A percentile compares a stretch with the other conserved stretches of the same genome.
phyloP scores from a whole-genome alignment of 2,329 filamentous ascomycete species.

The Reticulascus tulasneorum region DNA sequence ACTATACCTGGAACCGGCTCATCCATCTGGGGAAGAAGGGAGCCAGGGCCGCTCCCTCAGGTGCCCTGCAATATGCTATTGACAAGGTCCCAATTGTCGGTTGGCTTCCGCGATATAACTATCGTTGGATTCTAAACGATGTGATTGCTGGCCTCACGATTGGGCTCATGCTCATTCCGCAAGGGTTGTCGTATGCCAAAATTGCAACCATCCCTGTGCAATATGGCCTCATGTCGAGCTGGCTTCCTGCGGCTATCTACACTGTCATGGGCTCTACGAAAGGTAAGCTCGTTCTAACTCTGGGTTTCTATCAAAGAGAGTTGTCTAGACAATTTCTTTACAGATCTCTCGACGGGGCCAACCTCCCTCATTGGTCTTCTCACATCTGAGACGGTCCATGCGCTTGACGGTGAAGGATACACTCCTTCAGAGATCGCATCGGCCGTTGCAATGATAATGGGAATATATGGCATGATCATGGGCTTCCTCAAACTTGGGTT shows the following conservation, averaged over 20 bases:
- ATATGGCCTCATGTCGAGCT: slow-evolving; percentile 56
- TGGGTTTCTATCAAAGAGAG: not conserved
- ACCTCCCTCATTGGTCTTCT: slow-evolving; percentile 62
- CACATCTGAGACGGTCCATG: slow-evolving; percentile 56
- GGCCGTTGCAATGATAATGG: slow-evolving; percentile 60
- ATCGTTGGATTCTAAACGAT: slow-evolving; percentile 59
- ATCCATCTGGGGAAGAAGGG: no score
- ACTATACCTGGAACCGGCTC: not conserved
- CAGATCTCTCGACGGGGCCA: slow-evolving; percentile 59
- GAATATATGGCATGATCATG: slow-evolving; percentile 54
- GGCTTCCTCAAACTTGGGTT: slow-evolving; percentile 62
- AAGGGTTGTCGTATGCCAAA: slow-evolving; percentile 59
- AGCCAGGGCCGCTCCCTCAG: no score
- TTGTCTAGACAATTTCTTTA: not conserved
- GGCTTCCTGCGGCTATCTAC: slow-evolving; percentile 54
- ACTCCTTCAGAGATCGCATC: slow-evolving; percentile 47
- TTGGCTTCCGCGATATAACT: slow-evolving; percentile 61
- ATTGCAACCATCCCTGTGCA: slow-evolving; percentile 59
- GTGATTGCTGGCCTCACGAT: slow-evolving; percentile 58
- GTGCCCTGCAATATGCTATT: slow-evolving; percentile 49
- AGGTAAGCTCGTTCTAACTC: slow-evolving; percentile 34
- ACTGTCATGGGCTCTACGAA: slow-evolving; percentile 61
- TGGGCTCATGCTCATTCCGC: slow-evolving; percentile 58
- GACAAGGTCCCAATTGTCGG: slow-evolving; percentile 60
- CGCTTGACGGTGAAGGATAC: slow-evolving; percentile 39